These are phyloP conservation scores for Fomitopsis palustris DNA, from an alignment of 1,284 basidiomycete species.

Conservation along the genomic window DNA sequence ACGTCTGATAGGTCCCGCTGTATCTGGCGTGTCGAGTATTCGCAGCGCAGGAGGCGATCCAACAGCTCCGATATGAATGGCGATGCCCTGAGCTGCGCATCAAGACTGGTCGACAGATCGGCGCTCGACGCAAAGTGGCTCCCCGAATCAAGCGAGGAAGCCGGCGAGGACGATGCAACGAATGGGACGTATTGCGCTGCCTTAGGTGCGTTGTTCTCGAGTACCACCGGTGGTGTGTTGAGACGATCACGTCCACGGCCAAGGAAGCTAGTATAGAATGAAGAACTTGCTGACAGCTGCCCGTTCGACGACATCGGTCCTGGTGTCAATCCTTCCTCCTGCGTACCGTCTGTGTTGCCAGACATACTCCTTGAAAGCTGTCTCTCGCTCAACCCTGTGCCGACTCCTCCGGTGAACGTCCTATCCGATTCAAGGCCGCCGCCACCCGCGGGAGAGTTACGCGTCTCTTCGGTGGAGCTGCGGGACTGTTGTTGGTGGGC, in stretches of 20 bases:
- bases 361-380: conserved; percentile 42
- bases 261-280: conserved; percentile 21
- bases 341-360: conserved; percentile 48
- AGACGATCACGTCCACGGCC: conserved; percentile 25
- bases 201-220: conserved; percentile 37
- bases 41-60: conserved; percentile 70
- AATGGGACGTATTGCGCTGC: conserved; percentile 34
- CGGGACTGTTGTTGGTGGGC: conserved; percentile 24
- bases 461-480: conserved; percentile 32
- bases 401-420: conserved; percentile 28
- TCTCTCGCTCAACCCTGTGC: conserved; percentile 29
- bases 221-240: conserved; percentile 38
- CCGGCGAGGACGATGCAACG: conserved; percentile 61
- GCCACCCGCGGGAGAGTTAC: conserved; percentile 44
- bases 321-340: conserved; percentile 50
- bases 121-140: conserved; percentile 51
- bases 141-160: conserved; percentile 71
- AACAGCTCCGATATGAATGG: conserved; percentile 74
- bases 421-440: conserved; percentile 46
- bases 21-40: conserved; percentile 68
- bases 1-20: conserved; percentile 73
- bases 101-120: conserved; percentile 49
- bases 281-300: conserved; percentile 13
- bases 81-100: conserved; percentile 68
- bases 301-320: conserved; percentile 20